Evolutionary conservation across 371 early-diverging fungal species (phyloP).

Genomic region (Mucor indicus): DNA sequence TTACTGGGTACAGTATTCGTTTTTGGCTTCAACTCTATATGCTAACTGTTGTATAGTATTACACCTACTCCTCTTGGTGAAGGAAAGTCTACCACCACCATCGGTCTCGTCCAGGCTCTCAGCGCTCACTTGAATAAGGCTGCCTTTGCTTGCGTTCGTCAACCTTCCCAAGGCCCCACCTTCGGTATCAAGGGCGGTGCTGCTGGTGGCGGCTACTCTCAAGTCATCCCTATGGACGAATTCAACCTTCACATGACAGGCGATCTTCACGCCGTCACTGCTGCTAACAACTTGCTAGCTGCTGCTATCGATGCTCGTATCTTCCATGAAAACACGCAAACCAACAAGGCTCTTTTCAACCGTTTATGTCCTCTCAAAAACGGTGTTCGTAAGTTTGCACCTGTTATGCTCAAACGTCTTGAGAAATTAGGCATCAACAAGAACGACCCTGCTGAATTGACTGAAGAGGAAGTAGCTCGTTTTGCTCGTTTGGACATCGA

Average conservation of each 20-base stretch:
- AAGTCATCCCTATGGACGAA: conserved; percentile 97
- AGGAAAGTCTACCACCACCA: conserved; percentile 95
- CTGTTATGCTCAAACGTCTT: conserved; percentile 85
- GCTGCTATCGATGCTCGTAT: conserved; percentile 97
- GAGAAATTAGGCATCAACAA: conserved; percentile 80
- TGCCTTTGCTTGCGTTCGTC: conserved; percentile 94
- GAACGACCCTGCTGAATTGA: conserved; percentile 73
- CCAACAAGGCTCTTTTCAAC: conserved; percentile 82
- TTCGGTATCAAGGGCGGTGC: conserved; percentile 98
- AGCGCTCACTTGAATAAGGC: conserved; percentile 87
- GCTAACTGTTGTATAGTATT: conserved; percentile 51
- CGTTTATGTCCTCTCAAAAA: conserved; percentile 87
- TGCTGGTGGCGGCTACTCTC: conserved; percentile 96
- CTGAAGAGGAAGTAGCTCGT: conserved; percentile 68
- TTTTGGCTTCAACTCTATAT: not conserved
- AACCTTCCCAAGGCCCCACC: conserved; percentile 97
- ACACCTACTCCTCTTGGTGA: conserved; percentile 97
- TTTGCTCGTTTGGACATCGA: conserved; percentile 94
- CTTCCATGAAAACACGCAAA: conserved; percentile 93
- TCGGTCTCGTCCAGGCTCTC: conserved; percentile 91
- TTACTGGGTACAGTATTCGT: conserved; percentile 69
- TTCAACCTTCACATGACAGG: conserved; percentile 97
- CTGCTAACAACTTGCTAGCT: conserved; percentile 95
- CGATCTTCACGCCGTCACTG: conserved; percentile 95
- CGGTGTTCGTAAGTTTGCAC: conserved; percentile 76